Base-by-base conservation (phyloP, 2,329 filamentous ascomycete species). In the Pseudopyricularia cyperi region DNA sequence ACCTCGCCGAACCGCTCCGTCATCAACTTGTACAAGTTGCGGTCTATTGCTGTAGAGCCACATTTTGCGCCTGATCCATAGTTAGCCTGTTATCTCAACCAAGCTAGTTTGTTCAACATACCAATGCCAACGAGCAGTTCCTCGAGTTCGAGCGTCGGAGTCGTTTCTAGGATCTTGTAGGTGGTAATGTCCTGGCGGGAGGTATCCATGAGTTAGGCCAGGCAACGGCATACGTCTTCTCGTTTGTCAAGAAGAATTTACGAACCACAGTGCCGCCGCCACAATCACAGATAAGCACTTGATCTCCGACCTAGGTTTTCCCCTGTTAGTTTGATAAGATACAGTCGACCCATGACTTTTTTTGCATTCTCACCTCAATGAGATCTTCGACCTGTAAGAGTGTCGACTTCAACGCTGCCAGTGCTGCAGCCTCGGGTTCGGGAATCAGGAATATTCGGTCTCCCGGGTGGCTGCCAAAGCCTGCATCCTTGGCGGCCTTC, bases 201-300 rank as follows among this genome's bases (percentile, higher is more conserved):
- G 22, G 2, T 11, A 32, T 48, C 15, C 2, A 22, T 4, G n/a
- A n/a, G 15, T 32, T 19, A 33, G 39, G 14, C 6, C 14, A 26
- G 12, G 4, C 12, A 3, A 19, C 6, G 7, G 7, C 7, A 30
- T 19, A 32, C 3, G 17, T 48, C 4, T 2, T 48, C 24, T 48
- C 5, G 2, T 7, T 17, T 17, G 15, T 32, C 15, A 1, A 46
- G 28, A 48, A 28, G 46, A 7, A 48, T 5, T 30, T 22, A 49
- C 28, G n/a, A 35, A 49, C 47, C 32, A 35, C 47, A 24, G 47
- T 49, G 12, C 47, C 47, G 17, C 47, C 47, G 12, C 47, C 47
- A n/a, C 47, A 49, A n/a, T 49, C 32, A 17, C 47, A 49, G 32
- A 49, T 49, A 26, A 49, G 47, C 8, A 49, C 33, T 17, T 35